phyloP scores from a whole-genome alignment of 495 filamentous ascomycete species.

The Stereocaulon alpinum region DNA sequence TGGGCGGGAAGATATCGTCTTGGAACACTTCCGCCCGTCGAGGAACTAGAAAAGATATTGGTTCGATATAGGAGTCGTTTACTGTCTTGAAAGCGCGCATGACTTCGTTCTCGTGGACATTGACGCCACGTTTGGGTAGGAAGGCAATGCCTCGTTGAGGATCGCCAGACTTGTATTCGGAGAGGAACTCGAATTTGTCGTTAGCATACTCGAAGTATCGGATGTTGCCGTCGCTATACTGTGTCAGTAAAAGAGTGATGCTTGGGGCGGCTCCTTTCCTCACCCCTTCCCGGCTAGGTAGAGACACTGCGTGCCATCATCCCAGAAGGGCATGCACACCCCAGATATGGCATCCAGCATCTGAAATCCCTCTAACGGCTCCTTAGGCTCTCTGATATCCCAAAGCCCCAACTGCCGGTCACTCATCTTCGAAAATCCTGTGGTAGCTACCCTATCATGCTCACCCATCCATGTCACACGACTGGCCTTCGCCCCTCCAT shows the following conservation, averaged over 20 bases:
- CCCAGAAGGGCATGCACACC: slow-evolving; percentile 99
- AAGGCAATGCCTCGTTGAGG: slow-evolving; percentile 94
- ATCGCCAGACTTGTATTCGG: slow-evolving; percentile 89
- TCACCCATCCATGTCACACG: slow-evolving; percentile 94
- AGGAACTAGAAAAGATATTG: slow-evolving; percentile 94
- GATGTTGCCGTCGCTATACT: slow-evolving; percentile 83
- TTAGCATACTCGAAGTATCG: slow-evolving; percentile 96
- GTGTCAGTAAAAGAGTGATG: neutral
- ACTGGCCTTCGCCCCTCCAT: slow-evolving; percentile 92
- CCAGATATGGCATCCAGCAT: slow-evolving; percentile 89
- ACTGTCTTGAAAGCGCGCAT: slow-evolving; percentile 95
- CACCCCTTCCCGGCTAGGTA: slow-evolving; percentile 95
- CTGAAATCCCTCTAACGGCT: slow-evolving; percentile 81
- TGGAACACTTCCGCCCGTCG: slow-evolving; percentile 95
- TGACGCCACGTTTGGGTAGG: slow-evolving; percentile 87
- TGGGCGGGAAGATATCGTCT: slow-evolving; percentile 89
- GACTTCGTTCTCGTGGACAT: slow-evolving; percentile 93
- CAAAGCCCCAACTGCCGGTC: slow-evolving; percentile 92
- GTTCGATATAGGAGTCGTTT: slow-evolving; percentile 87
- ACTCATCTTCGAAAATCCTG: slow-evolving; percentile 96
- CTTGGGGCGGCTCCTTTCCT: slow-evolving; percentile 26
- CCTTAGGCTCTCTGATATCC: slow-evolving; percentile 71
- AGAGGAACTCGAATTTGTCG: slow-evolving; percentile 92
- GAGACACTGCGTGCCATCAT: slow-evolving; percentile 84
- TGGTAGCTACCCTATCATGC: slow-evolving; percentile 86